Conservation (phyloP, 495 filamentous ascomycete genomes). For the Darksidea phi region DNA sequence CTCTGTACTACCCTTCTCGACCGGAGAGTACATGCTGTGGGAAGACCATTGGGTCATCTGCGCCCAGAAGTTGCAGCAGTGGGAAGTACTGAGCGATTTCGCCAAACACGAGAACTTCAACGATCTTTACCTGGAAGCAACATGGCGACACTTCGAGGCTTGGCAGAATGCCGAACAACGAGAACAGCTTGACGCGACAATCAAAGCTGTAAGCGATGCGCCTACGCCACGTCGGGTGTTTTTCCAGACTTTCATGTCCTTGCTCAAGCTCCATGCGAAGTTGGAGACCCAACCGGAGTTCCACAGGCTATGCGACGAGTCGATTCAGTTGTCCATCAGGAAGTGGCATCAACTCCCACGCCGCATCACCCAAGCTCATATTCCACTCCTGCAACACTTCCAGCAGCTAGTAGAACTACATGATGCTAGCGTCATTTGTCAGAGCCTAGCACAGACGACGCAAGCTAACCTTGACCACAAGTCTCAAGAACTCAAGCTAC, state of each 20-base stretch:
- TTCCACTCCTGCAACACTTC: conserved; percentile 94
- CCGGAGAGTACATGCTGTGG: conserved; percentile 97
- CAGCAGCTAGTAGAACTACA: conserved; percentile 98
- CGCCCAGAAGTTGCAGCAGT: conserved; percentile 97
- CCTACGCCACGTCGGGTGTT: conserved; percentile 90
- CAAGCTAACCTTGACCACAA: conserved; percentile 85
- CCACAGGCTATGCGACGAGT: conserved; percentile 86
- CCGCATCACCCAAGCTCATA: conserved; percentile 91
- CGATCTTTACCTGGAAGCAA: conserved; percentile 90
- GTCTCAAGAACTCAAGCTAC: conserved; percentile 90
- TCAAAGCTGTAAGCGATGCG: conserved; percentile 95
- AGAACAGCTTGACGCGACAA: conserved; percentile 82
- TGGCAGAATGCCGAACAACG: conserved; percentile 83
- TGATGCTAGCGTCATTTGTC: conserved; percentile 93
- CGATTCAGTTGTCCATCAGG: conserved; percentile 90
- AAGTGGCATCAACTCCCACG: conserved; percentile 97
- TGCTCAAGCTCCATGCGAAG: conserved; percentile 89
- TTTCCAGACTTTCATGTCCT: conserved; percentile 96
- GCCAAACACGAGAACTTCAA: conserved; percentile 99
- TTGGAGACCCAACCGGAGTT: conserved; percentile 78
- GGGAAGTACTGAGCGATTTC: conserved; percentile 95
- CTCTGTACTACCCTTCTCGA: conserved; percentile 88
- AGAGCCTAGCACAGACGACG: conserved; percentile 80
- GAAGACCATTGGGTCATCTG: conserved; percentile 99
- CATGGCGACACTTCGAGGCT: conserved; percentile 89